Evolutionary conservation across 805 yeast species (phyloP).

Genomic region (Lachancea kluyveri): DNA sequence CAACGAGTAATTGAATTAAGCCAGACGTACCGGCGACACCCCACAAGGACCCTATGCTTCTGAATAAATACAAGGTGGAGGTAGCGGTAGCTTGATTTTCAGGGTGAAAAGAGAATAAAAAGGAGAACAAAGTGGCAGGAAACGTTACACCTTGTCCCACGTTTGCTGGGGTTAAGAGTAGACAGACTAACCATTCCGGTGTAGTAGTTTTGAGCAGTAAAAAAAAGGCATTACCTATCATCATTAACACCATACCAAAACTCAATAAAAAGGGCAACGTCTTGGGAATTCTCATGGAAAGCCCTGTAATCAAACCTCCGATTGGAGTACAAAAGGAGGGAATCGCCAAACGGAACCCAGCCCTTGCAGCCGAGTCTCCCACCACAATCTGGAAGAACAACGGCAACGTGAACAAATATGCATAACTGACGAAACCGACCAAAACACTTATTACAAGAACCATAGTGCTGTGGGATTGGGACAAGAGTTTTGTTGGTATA

Average conservation of each 20-base stretch:
- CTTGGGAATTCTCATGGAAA: conserved; percentile 31
- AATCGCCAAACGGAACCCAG: conserved; percentile 37
- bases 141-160: conserved; percentile 36
- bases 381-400: conserved; percentile 37
- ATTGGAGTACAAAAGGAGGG: conserved; percentile 39
- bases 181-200: conserved; percentile 25
- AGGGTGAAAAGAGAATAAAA: conserved; percentile 30
- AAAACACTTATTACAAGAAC: conserved; percentile 26
- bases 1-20: conserved; percentile 10
- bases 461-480: conserved; percentile 6
- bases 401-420: conserved; percentile 38
- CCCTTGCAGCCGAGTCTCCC: conserved; percentile 35
- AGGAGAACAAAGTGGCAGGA: conserved; percentile 34
- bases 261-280: conserved; percentile 26
- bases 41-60: conserved; percentile 38
- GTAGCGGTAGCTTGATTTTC: conserved; percentile 36
- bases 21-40: conserved; percentile 30
- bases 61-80: conserved; percentile 33
- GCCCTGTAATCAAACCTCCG: conserved; percentile 37
- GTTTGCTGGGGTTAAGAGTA: conserved; percentile 32
- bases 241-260: conserved; percentile 33
- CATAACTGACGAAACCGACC: conserved; percentile 35
- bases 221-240: conserved; percentile 32
- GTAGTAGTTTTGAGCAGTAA: conserved; percentile 19
- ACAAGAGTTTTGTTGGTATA: conserved; percentile 12